Percentiles rank a stretch among this genome's conserved stretches.
Conservation (phyloP, 139 green algal genomes). For the Zygnema cylindricum region DNA sequence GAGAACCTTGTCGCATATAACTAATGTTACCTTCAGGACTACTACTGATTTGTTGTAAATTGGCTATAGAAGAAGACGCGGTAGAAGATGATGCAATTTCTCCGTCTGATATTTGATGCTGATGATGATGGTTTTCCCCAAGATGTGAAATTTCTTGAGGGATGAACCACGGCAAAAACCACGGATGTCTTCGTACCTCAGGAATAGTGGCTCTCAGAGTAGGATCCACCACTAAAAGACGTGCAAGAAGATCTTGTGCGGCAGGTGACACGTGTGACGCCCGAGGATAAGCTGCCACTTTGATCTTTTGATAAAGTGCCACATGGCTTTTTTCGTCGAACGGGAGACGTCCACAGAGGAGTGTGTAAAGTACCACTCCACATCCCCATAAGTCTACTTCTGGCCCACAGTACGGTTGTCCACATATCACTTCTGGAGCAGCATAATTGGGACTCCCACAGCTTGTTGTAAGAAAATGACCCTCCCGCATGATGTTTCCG, state of each 20-base stretch:
- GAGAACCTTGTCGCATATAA: too few relatives aligned
- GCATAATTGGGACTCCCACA: constrained; percentile 98
- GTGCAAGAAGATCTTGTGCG: constrained; percentile 69
- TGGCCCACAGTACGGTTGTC: constrained; percentile 92
- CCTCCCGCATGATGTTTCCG: constrained; percentile 96
- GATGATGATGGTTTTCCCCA: constrained; percentile 11
- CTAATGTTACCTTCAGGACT: not conserved
- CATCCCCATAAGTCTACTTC: constrained; percentile 99
- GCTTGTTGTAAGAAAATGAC: constrained; percentile 96
- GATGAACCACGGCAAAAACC: constrained; percentile 73
- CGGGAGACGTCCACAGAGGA: constrained; percentile 95
- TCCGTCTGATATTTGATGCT: constrained; percentile 18
- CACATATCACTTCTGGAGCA: constrained; percentile 96
- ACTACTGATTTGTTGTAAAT: not conserved
- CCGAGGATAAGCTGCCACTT: constrained; percentile 68
- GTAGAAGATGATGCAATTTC: constrained; percentile 22
- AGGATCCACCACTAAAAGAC: constrained; percentile 82
- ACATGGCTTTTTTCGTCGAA: constrained; percentile 99
- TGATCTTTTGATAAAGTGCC: constrained; percentile 99
- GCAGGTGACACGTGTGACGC: constrained; percentile 49
- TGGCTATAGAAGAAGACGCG: constrained; percentile 3
- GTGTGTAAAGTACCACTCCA: constrained; percentile 98
- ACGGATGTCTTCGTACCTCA: constrained; percentile 87
- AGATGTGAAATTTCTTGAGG: constrained; percentile 22
- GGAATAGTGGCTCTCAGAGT: constrained; percentile 79